These are phyloP conservation scores for Fermentozyma sake DNA, from an alignment of 1,139 yeast species.

Conservation along the genomic window DNA sequence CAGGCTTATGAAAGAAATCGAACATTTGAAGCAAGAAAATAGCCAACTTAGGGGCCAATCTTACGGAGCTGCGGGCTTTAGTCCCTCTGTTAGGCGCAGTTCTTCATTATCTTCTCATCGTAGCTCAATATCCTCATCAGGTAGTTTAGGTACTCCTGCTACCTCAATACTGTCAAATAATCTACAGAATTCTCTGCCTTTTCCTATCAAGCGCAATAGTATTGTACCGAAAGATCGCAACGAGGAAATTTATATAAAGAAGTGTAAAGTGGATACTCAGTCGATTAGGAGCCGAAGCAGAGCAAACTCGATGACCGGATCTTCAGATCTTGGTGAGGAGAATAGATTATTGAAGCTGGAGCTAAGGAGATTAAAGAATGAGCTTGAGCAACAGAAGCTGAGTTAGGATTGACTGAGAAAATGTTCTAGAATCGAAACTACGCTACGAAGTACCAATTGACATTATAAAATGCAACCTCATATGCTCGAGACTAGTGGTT, in stretches of 20 bases:
- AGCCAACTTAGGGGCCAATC: slow-evolving; percentile 18
- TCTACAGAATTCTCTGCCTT: not conserved
- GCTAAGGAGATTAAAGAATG: slow-evolving; percentile 6
- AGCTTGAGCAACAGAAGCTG: too few relatives aligned
- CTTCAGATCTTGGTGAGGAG: slow-evolving; percentile 11
- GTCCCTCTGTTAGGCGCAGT: slow-evolving; percentile 8
- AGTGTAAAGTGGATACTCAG: too few relatives aligned
- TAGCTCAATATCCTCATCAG: slow-evolving; percentile 10
- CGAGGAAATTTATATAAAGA: too few relatives aligned
- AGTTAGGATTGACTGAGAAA: too few relatives aligned
- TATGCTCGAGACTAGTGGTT: too few relatives aligned
- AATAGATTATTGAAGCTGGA: slow-evolving; percentile 12
- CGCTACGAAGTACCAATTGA: too few relatives aligned
- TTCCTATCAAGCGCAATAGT: too few relatives aligned
- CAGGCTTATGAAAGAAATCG: slow-evolving; percentile 54
- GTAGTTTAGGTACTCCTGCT: not conserved
- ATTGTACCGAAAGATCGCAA: too few relatives aligned
- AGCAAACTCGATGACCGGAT: slow-evolving; percentile 9
- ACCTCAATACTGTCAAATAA: not conserved
- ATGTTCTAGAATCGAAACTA: too few relatives aligned
- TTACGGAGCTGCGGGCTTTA: slow-evolving; percentile 1
- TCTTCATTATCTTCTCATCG: slow-evolving; percentile 13
- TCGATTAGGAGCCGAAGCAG: too few relatives aligned
- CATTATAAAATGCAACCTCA: too few relatives aligned
- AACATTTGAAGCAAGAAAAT: slow-evolving; percentile 49